Percentiles rank a stretch among this genome's conserved stretches.
These are phyloP conservation scores for Tylopilus balloui DNA, from an alignment of 768 basidiomycete species.

Conservation along the genomic window DNA sequence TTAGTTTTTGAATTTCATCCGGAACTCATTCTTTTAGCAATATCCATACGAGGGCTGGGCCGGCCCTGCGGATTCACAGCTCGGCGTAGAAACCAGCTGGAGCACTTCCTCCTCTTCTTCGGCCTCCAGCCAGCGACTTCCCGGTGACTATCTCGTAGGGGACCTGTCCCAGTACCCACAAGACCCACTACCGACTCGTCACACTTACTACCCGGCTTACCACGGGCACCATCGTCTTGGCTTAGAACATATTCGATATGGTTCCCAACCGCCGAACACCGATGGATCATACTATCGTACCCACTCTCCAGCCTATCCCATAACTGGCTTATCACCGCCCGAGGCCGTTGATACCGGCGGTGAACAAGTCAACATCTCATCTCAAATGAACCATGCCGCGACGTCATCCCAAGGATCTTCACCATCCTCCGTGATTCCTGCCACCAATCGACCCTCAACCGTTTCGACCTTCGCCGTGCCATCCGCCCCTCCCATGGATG, in stretches of 20 bases:
- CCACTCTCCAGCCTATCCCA: conserved; percentile 10
- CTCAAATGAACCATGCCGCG: conserved; percentile 3
- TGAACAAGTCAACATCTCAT: not conserved
- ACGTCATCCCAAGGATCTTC: conserved; percentile 12
- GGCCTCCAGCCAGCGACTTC: conserved; percentile 13
- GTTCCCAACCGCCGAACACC: conserved; percentile 8
- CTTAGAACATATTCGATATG: conserved; percentile 20
- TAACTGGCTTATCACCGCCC: conserved; percentile 9
- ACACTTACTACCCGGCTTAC: conserved; percentile 21
- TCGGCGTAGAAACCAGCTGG: conserved; percentile 26
- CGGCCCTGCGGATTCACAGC: conserved; percentile 25
- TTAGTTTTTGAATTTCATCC: not conserved
- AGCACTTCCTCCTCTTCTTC: conserved; percentile 26
- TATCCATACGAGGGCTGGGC: conserved; percentile 18
- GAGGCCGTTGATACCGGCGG: conserved; percentile 12
- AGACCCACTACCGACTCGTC: not conserved
- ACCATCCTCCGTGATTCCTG: conserved; percentile 15
- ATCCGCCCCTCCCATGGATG: not conserved
- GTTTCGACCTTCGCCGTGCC: conserved; percentile 12
- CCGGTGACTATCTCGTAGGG: conserved; percentile 7
- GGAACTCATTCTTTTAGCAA: conserved; percentile 9
- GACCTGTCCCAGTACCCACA: conserved; percentile 8
- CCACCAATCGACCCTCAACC: conserved; percentile 1
- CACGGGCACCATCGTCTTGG: conserved; percentile 20
- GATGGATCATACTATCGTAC: conserved; percentile 16